These are phyloP conservation scores for Serendipita sp. DNA, from an alignment of 768 basidiomycete genomes.

Conservation along the genomic window DNA sequence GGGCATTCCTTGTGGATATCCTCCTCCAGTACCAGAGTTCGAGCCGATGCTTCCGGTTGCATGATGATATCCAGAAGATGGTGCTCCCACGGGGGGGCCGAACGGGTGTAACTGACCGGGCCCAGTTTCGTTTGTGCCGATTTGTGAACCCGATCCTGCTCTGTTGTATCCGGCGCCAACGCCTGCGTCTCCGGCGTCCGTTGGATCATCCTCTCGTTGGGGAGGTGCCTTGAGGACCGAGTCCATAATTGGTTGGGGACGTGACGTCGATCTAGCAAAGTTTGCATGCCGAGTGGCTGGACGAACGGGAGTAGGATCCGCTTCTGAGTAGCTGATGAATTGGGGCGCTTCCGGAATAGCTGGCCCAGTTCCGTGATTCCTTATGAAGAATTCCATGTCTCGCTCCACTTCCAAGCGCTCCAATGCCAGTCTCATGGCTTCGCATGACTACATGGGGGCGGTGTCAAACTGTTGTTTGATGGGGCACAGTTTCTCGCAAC, in stretches of 20 bases:
- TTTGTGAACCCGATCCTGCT: neutral
- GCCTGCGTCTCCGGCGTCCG: constrained; percentile 43
- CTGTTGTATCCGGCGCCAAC: constrained; percentile 41
- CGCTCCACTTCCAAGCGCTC: constrained; percentile 78
- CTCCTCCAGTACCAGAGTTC: neutral
- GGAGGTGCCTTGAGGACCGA: constrained; percentile 20
- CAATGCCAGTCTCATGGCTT: constrained; percentile 67
- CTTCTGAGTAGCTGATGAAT: constrained; percentile 69
- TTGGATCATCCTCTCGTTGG: constrained; percentile 32
- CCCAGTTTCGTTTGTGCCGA: neutral
- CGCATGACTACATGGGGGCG: constrained; percentile 54
- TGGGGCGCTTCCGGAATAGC: constrained; percentile 75
- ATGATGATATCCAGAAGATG: neutral
- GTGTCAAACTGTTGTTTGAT: neutral
- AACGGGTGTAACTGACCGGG: neutral
- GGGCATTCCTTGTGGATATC: neutral
- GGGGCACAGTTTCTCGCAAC: constrained; percentile 13
- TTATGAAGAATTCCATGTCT: constrained; percentile 82
- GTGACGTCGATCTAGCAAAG: constrained; percentile 31
- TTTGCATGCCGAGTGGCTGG: constrained; percentile 41
- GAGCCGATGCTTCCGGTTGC: neutral
- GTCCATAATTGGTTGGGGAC: constrained; percentile 16
- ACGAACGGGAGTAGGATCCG: constrained; percentile 34
- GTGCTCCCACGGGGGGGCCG: neutral
- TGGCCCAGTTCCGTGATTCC: constrained; percentile 74